Evolutionary conservation across 768 basidiomycete genomes (phyloP).

Genomic region (Termitomyces sp.): DNA sequence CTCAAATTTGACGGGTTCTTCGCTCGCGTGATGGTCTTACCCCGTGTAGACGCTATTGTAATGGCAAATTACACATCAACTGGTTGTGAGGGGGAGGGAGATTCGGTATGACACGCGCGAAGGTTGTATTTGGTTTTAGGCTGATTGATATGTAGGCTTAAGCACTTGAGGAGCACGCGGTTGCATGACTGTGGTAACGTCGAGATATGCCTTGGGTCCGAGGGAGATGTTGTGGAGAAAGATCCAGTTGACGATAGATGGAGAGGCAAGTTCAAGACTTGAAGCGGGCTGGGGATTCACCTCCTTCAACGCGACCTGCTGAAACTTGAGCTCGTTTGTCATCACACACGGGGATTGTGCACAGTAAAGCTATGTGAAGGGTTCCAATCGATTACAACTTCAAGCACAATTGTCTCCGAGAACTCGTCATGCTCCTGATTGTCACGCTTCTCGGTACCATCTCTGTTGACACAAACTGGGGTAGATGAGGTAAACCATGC

Average conservation of each 20-base stretch:
- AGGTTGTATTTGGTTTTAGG: not conserved
- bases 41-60: not conserved
- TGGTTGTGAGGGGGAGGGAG: not conserved
- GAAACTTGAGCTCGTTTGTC: not conserved
- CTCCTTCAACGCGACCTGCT: not conserved
- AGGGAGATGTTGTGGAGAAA: not conserved
- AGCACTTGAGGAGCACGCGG: not conserved
- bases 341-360: not conserved
- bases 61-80: not conserved
- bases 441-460: not conserved
- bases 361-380: constrained; percentile 1
- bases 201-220: too few species aligned
- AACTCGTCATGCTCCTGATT: not conserved
- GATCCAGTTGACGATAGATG: not conserved
- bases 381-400: not conserved
- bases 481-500: constrained; percentile 11
- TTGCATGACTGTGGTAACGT: not conserved
- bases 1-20: not conserved
- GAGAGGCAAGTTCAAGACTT: not conserved
- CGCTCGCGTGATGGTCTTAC: not conserved
- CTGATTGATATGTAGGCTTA: not conserved
- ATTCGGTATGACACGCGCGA: not conserved
- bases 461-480: not conserved
- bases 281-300: not conserved
- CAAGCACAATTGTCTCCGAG: constrained; percentile 6